Evolutionary conservation across 768 basidiomycete species (phyloP).

Genomic region (Macrolepiota albuminosa): DNA sequence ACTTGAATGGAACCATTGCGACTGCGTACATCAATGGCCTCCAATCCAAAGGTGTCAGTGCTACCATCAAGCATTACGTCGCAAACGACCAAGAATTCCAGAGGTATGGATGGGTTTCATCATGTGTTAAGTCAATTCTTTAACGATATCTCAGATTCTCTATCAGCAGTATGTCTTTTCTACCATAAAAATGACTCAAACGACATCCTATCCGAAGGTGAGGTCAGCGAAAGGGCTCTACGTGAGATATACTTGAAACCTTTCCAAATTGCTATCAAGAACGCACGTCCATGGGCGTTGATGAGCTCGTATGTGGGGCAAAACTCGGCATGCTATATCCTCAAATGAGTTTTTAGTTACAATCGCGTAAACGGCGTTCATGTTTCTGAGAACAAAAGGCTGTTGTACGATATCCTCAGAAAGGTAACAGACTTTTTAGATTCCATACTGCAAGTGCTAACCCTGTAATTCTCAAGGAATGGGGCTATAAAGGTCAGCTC

Average conservation of each 20-base stretch:
- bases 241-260: slow-evolving; percentile 65
- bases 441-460: neutral
- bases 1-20: slow-evolving; percentile 50
- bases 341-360: slow-evolving; percentile 31
- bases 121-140: neutral
- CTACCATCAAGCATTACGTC: slow-evolving; percentile 62
- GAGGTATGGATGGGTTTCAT: slow-evolving; percentile 31
- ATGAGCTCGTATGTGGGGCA: slow-evolving; percentile 46
- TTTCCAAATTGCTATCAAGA: slow-evolving; percentile 54
- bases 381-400: slow-evolving; percentile 45
- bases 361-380: slow-evolving; percentile 59
- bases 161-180: slow-evolving; percentile 34
- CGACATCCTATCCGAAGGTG: slow-evolving; percentile 24
- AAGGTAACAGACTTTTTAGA: slow-evolving; percentile 23
- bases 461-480: slow-evolving; percentile 36
- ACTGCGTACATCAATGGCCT: slow-evolving; percentile 60
- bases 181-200: neutral
- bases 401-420: slow-evolving; percentile 50
- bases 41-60: slow-evolving; percentile 51
- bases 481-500: slow-evolving; percentile 48
- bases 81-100: slow-evolving; percentile 63
- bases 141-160: slow-evolving; percentile 29
- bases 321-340: neutral
- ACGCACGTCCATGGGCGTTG: slow-evolving; percentile 51
- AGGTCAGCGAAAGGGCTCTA: slow-evolving; percentile 40